A percentile compares a stretch with the other conserved stretches of the same genome.
Evolutionary conservation across 352 stramenopile species (phyloP).

Genomic region (Globisporangium middletonii): DNA sequence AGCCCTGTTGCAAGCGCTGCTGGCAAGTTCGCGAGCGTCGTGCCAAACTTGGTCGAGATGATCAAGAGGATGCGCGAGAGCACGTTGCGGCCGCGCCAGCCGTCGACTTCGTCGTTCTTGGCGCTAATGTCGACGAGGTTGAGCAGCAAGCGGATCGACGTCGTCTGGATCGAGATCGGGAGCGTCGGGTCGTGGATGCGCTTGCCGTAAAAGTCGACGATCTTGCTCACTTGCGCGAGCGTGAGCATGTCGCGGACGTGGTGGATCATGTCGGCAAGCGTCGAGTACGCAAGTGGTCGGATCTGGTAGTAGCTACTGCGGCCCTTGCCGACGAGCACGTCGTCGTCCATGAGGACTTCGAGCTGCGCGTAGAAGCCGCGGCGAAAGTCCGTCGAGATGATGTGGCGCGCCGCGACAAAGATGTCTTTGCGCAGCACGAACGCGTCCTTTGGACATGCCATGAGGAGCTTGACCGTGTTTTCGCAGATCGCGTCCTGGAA

Average conservation of each 20-base stretch:
- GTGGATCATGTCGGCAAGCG: slow-evolving; percentile 97
- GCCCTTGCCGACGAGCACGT: slow-evolving; percentile 89
- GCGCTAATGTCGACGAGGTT: slow-evolving; percentile 97
- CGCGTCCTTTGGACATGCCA: slow-evolving; percentile 92
- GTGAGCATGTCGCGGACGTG: slow-evolving; percentile 94
- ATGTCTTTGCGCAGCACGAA: slow-evolving; percentile 95
- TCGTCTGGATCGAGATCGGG: slow-evolving; percentile 95
- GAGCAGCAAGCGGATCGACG: slow-evolving; percentile 92
- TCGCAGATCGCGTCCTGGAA: slow-evolving; percentile 94
- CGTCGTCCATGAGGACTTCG: slow-evolving; percentile 94
- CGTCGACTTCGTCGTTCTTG: slow-evolving; percentile 91
- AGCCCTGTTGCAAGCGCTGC: slow-evolving; percentile 54
- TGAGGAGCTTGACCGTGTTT: slow-evolving; percentile 93
- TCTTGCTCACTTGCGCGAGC: slow-evolving; percentile 92
- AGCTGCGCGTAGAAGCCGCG: slow-evolving; percentile 94
- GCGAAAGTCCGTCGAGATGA: slow-evolving; percentile 97
- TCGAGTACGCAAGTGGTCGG: slow-evolving; percentile 94
- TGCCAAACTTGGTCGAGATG: slow-evolving; percentile 93
- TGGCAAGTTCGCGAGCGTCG: slow-evolving; percentile 74
- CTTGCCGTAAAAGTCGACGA: slow-evolving; percentile 92
- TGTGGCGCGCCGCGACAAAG: slow-evolving; percentile 93
- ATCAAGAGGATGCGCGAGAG: slow-evolving; percentile 90
- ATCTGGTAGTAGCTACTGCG: slow-evolving; percentile 87
- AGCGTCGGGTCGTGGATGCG: slow-evolving; percentile 91
- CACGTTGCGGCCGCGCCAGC: slow-evolving; percentile 86